phyloP scores from a whole-genome alignment of 495 filamentous ascomycete genomes.

The Penicillium taxi region DNA sequence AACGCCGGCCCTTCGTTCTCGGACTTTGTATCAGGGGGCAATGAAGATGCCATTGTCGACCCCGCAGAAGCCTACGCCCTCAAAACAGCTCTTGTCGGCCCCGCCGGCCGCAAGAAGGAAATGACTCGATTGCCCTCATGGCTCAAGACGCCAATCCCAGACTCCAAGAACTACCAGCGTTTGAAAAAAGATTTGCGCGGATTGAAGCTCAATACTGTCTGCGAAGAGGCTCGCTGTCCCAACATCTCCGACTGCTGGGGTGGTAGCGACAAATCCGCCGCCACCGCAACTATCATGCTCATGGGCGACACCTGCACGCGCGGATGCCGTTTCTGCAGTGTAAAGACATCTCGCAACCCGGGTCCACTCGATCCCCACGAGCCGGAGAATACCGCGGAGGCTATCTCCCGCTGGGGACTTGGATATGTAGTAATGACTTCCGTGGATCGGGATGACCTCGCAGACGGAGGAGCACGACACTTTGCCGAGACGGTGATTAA shows the following conservation, averaged over 20 bases:
- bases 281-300: constrained; percentile 97
- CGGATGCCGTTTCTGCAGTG: constrained; percentile 92
- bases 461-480: constrained; percentile 80
- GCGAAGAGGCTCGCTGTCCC: constrained; percentile 93
- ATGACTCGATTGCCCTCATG: constrained; percentile 88
- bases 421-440: constrained; percentile 92
- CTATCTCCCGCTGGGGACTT: constrained; percentile 82
- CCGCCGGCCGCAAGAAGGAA: constrained; percentile 67
- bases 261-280: constrained; percentile 74
- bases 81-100: constrained; percentile 73
- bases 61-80: constrained; percentile 50
- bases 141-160: constrained; percentile 92
- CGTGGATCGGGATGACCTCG: constrained; percentile 88
- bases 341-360: constrained; percentile 77
- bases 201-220: constrained; percentile 86
- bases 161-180: constrained; percentile 77
- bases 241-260: constrained; percentile 99
- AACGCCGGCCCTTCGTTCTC: constrained; percentile 77
- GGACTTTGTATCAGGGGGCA: constrained; percentile 61
- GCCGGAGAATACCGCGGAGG: constrained; percentile 93
- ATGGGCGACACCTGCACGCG: constrained; percentile 99
- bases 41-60: constrained; percentile 51
- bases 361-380: constrained; percentile 88
- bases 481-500: constrained; percentile 91
- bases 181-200: constrained; percentile 91